A percentile compares a stretch with the other conserved stretches of the same genome.
phyloP scores from a whole-genome alignment of 179 eudicot genomes.

The Corrigiola litoralis region DNA sequence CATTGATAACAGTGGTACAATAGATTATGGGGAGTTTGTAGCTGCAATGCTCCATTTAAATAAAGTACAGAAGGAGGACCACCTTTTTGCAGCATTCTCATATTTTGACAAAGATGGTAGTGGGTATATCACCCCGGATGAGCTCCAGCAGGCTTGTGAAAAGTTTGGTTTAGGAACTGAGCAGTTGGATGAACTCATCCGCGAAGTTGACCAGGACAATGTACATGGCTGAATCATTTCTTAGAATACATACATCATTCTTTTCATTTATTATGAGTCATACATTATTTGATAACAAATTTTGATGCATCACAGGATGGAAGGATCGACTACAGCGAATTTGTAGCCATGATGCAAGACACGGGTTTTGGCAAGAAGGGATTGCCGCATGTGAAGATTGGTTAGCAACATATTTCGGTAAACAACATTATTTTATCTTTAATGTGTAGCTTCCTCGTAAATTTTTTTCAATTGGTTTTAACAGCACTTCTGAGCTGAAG shows the following conservation, averaged over 20 bases:
- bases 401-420: constrained; percentile 15
- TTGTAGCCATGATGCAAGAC: constrained; percentile 46
- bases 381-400: constrained; percentile 10
- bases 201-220: constrained; percentile 44
- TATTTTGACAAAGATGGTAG: constrained; percentile 49
- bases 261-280: neutral
- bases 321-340: constrained; percentile 44
- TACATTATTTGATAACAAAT: neutral
- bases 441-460: neutral
- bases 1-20: constrained; percentile 44
- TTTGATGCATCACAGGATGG: constrained; percentile 34
- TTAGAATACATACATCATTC: neutral
- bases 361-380: constrained; percentile 23
- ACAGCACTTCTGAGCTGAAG: constrained; percentile 5
- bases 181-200: constrained; percentile 37
- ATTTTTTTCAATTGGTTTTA: neutral
- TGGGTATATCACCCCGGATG: constrained; percentile 43
- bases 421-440: neutral
- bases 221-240: constrained; percentile 9
- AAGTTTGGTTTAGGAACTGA: constrained; percentile 33
- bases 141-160: constrained; percentile 43
- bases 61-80: constrained; percentile 44
- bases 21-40: constrained; percentile 41
- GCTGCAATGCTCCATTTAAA: constrained; percentile 49
- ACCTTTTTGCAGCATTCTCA: constrained; percentile 38